Base-by-base conservation (phyloP, 345 rosid species). In the Brassica rapa region DNA sequence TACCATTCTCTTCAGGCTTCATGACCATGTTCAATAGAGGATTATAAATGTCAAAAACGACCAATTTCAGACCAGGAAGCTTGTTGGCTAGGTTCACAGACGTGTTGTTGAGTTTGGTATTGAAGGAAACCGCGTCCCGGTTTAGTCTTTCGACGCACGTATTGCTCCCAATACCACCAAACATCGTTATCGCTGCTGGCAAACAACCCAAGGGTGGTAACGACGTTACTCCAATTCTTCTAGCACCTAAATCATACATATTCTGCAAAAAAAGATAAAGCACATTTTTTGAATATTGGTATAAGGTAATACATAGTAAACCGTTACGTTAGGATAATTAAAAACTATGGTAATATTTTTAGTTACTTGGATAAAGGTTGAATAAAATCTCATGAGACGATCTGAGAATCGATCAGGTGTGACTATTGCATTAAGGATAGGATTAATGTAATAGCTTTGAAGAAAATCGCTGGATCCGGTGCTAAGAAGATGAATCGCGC, bases 371-470 rank as follows among this genome's bases (percentile, higher is more conserved):
- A 91, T 75, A 85, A 94, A 91, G 37, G 65, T 81, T 35, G 88
- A 39, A 66, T 85, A 94, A 60, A 85, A 85, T 0, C 79, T 74
- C 27, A 89, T 70, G 83, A 94, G 93, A 59, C 87, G 82, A 71
- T 89, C 87, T 1, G 98, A 89, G 84, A 89, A 94, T 76, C 82
- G 89, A 68, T 86, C 92, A 6, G 93, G 89, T 2, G 96, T 86
- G 70, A 86, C 82, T 77, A 62, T 77, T 79, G 86, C 78, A 87
- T 90, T 87, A 23, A 94, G 87, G 3, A 94, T 86, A 37, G 97
- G 98, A 72, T 91, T 83, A 51, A 94, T 86, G 86, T 94, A 94
- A 61, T 94, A 94, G 76, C 90, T 94, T 77, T 91, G 98, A 62
- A 92, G 66, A 46, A 90, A 94, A 81, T 94, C 98, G 78, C 97